Base-by-base conservation (phyloP, 306 rosid species). In the Sicyos baderoa region DNA sequence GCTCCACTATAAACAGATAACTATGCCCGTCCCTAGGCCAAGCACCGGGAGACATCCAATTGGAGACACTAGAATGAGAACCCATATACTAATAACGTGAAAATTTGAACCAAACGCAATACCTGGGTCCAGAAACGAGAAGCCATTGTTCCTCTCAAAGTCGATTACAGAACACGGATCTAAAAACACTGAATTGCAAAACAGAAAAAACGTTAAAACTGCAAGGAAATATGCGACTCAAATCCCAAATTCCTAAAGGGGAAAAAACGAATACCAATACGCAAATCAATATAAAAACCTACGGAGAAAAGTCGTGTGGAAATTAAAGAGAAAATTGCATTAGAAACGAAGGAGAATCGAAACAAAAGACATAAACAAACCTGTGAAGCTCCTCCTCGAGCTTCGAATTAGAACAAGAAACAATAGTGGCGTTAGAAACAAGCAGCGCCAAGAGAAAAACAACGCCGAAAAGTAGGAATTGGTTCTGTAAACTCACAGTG, bases 41-140 rank as follows among this genome's bases (percentile, higher is more conserved):
- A 3, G 29, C 29, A 25, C 29, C 29, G 4, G 35, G 4, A 29
- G 35, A 29, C 35, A 29, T 29, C 4, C 0, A 29, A 29, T 2
- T 29, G 4, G 35, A 29, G 35, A 29, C 4, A 29, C 35, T 1
- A 2, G 4, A 29, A 29, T 11, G 19, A 21, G 9, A 65, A 22
- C 18, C 54, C 9, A 37, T 4, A 45, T 2, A 65, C 19, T 45
- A 65, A 67, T 25, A 49, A 67, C 44, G 23, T 3, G 42, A 67
- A 48, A 50, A 15, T 25, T 66, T 14, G n/a, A 22, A 47, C 9
- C n/a, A 7, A 67, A 67, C 23, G 44, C 22, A 67, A 67, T 47
- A 67, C 89, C 89, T 85, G 90, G 2, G 80, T 76, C 86, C 90
- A 86, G 76, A 83, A 83, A 32, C 84, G 84, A 4, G 86, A 82